These are phyloP conservation scores for Magnusiomyces sp. DNA, from an alignment of 1,139 yeast genomes.

Conservation along the genomic window DNA sequence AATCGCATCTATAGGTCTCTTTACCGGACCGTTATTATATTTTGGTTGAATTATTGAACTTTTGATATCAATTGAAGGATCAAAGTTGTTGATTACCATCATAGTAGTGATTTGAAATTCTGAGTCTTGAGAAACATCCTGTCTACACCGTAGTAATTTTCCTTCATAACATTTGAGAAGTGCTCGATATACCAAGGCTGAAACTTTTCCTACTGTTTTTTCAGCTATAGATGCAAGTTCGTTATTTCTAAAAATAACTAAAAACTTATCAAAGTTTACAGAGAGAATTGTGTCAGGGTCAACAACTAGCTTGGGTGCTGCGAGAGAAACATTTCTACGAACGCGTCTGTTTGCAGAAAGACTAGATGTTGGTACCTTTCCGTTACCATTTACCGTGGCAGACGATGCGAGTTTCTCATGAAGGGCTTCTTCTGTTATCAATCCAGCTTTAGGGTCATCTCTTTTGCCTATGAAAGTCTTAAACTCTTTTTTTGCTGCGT, in stretches of 20 bases:
- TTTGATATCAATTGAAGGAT: slow-evolving; percentile 24
- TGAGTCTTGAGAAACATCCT: slow-evolving; percentile 22
- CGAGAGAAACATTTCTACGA: slow-evolving; percentile 3
- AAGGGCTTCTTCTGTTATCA: slow-evolving; percentile 21
- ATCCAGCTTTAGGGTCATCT: slow-evolving; percentile 20
- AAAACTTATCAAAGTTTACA: slow-evolving; percentile 58
- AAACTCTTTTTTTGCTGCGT: slow-evolving; percentile 51
- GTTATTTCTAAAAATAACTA: slow-evolving; percentile 55
- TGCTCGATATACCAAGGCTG: slow-evolving; percentile 56
- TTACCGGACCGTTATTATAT: slow-evolving; percentile 14
- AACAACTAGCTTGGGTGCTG: slow-evolving; percentile 15
- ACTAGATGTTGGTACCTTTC: slow-evolving; percentile 5
- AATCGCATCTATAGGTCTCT: slow-evolving; percentile 2
- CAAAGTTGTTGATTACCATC: slow-evolving; percentile 27
- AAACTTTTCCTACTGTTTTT: slow-evolving; percentile 60
- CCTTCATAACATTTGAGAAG: slow-evolving; percentile 52
- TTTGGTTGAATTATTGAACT: slow-evolving; percentile 17
- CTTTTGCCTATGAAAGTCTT: slow-evolving; percentile 30
- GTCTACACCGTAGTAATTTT: slow-evolving; percentile 24
- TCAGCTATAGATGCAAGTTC: slow-evolving; percentile 57
- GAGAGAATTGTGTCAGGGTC: slow-evolving; percentile 42
- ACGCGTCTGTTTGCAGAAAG: slow-evolving; percentile 10
- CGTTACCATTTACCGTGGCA: slow-evolving; percentile 20
- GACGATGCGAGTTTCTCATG: slow-evolving; percentile 30
- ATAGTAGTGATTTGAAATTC: slow-evolving; percentile 29